Percentiles rank a stretch among this genome's conserved stretches.
phyloP scores from a whole-genome alignment of 2,329 filamentous ascomycete species.

The Aureobasidium sp. region DNA sequence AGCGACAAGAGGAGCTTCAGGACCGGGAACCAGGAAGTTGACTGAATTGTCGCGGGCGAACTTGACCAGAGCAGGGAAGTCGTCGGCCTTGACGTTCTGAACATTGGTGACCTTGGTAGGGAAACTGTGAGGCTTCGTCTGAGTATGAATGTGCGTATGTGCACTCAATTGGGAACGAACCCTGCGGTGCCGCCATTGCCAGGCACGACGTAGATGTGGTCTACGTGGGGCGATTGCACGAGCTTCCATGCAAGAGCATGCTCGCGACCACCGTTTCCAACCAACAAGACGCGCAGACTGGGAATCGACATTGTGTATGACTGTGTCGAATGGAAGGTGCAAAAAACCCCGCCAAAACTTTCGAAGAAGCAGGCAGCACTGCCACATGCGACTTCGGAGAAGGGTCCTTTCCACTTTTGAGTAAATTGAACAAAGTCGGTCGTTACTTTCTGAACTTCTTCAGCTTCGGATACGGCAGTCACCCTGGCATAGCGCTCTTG shows the following conservation, averaged over 20 bases:
- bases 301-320: constrained; percentile 18
- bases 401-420: background rate
- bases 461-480: background rate
- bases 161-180: constrained; percentile 21
- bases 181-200: constrained; percentile 81
- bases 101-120: constrained; percentile 49
- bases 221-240: constrained; percentile 68
- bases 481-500: too few relatives aligned
- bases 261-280: constrained; percentile 91
- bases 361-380: background rate
- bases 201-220: constrained; percentile 59
- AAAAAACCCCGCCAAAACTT: constrained; percentile 6
- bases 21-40: constrained; percentile 81
- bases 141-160: background rate
- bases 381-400: constrained; percentile 1
- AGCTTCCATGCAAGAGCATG: constrained; percentile 94
- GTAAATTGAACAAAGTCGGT: background rate
- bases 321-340: background rate
- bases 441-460: background rate
- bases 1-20: constrained; percentile 87
- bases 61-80: constrained; percentile 68
- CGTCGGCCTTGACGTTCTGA: constrained; percentile 57
- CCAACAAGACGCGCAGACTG: constrained; percentile 64
- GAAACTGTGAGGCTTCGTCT: constrained; percentile 19
- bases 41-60: constrained; percentile 66